These are phyloP conservation scores for Sporisorium scitamineum DNA, from an alignment of 1,284 basidiomycete genomes.

Conservation along the genomic window DNA sequence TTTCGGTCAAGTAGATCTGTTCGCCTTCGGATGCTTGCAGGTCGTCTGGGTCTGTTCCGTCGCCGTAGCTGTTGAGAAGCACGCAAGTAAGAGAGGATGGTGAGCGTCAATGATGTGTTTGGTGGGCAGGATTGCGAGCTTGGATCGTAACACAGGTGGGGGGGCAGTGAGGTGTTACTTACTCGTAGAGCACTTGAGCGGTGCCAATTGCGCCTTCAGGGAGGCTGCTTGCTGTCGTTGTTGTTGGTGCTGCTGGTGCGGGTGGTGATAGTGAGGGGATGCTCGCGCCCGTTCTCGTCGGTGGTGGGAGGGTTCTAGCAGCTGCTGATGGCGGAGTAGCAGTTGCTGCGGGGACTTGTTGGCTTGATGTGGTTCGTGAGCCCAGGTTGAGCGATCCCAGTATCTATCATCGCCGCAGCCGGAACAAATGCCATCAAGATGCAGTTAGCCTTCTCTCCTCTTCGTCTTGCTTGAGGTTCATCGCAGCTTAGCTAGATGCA, in stretches of 20 bases:
- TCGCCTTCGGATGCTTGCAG: constrained; percentile 50
- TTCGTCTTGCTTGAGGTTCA: not conserved
- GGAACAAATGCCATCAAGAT: not conserved
- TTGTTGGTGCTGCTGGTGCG: not conserved
- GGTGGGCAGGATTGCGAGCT: too few relatives aligned
- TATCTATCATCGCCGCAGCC: not conserved
- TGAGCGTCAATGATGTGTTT: not conserved
- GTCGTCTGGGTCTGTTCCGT: constrained; percentile 56
- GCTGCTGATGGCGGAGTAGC: not conserved
- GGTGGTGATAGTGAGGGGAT: constrained; percentile 1
- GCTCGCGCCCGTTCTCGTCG: constrained; percentile 19
- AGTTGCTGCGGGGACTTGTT: not conserved
- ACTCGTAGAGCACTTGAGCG: constrained; percentile 4
- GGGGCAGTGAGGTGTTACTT: not conserved
- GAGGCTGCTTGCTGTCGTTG: not conserved
- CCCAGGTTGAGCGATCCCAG: constrained; percentile 21
- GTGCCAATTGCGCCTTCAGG: not conserved
- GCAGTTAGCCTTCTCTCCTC: not conserved
- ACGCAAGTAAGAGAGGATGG: not conserved
- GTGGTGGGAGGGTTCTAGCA: constrained; percentile 21
- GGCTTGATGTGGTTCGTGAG: constrained; percentile 4
- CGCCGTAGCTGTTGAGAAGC: constrained; percentile 23
- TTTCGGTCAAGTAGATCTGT: constrained; percentile 48
- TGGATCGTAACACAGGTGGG: too few relatives aligned
- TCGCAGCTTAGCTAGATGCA: not conserved